A percentile compares a stretch with the other conserved stretches of the same genome.
phyloP scores from a whole-genome alignment of 352 stramenopile genomes.

The Hyaloperonospora arabidopsidis region DNA sequence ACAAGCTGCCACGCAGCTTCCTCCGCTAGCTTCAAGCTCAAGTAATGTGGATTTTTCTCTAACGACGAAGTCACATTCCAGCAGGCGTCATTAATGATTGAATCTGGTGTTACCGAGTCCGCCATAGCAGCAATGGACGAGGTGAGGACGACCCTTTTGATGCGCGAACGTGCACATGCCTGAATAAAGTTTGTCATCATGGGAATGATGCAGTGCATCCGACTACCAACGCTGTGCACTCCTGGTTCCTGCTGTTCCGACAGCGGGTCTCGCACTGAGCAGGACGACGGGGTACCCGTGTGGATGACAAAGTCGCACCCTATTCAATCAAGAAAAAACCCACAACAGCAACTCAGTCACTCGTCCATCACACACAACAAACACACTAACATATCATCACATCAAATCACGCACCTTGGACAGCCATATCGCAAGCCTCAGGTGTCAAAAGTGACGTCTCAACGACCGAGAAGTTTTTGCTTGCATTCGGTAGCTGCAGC shows the following conservation, averaged over 20 bases:
- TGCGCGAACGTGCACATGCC: slow-evolving; percentile 63
- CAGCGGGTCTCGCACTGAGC: slow-evolving; percentile 76
- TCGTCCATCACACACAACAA: neutral
- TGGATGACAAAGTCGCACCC: slow-evolving; percentile 86
- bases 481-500: slow-evolving; percentile 53
- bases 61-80: slow-evolving; percentile 83
- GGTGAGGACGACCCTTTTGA: slow-evolving; percentile 80
- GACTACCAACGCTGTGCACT: slow-evolving; percentile 83
- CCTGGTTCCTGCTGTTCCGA: slow-evolving; percentile 80
- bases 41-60: slow-evolving; percentile 81
- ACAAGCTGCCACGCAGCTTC: slow-evolving; percentile 84
- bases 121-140: slow-evolving; percentile 84
- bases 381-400: neutral
- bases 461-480: slow-evolving; percentile 79
- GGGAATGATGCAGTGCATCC: slow-evolving; percentile 87
- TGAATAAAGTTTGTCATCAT: slow-evolving; percentile 91
- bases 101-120: slow-evolving; percentile 62
- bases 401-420: slow-evolving; percentile 41
- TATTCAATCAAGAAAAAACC: slow-evolving; percentile 5
- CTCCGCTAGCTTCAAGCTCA: slow-evolving; percentile 82
- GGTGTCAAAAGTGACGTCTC: slow-evolving; percentile 83
- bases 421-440: slow-evolving; percentile 79
- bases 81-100: slow-evolving; percentile 76
- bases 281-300: slow-evolving; percentile 80
- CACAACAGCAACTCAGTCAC: neutral